Conservation (phyloP, 805 yeast genomes). For the Lachancea quebecensis region DNA sequence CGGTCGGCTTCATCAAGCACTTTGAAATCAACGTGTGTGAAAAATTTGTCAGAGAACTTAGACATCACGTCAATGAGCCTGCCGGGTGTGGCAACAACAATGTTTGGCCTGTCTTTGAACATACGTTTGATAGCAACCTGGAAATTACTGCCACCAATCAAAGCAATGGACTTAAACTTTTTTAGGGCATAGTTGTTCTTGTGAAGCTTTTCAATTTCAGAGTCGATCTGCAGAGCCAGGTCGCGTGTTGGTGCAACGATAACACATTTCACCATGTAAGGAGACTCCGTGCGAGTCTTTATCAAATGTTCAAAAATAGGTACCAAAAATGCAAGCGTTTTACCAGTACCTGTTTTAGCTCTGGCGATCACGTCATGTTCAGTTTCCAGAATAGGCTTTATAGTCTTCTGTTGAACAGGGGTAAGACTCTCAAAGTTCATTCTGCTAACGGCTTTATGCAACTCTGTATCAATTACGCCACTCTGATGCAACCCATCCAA, state of each 20-base stretch:
- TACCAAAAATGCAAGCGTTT: constrained; percentile 81
- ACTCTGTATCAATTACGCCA: constrained; percentile 22
- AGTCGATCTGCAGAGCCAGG: constrained; percentile 73
- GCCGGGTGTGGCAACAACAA: constrained; percentile 87
- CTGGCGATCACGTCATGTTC: constrained; percentile 70
- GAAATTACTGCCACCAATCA: constrained; percentile 64
- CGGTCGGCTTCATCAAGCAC: constrained; percentile 92
- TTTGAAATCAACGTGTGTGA: constrained; percentile 51
- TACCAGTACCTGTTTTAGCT: constrained; percentile 95
- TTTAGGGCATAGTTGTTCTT: constrained; percentile 21
- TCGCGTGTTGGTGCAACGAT: constrained; percentile 89
- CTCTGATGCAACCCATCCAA: constrained; percentile 26
- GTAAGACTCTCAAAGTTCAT: constrained; percentile 51
- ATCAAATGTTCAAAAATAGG: constrained; percentile 61
- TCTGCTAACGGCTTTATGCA: constrained; percentile 33
- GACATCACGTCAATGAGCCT: constrained; percentile 61
- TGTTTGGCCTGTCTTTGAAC: constrained; percentile 37
- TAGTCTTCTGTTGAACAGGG: constrained; percentile 59
- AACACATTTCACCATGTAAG: constrained; percentile 47
- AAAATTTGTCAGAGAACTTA: constrained; percentile 37
- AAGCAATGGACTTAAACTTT: constrained; percentile 39
- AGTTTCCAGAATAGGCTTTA: constrained; percentile 47
- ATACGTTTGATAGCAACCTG: constrained; percentile 32
- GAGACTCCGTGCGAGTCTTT: constrained; percentile 25
- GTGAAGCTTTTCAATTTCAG: constrained; percentile 49